phyloP scores from a whole-genome alignment of 73 alveolate species.

The Symbiodinium pilosum region DNA sequence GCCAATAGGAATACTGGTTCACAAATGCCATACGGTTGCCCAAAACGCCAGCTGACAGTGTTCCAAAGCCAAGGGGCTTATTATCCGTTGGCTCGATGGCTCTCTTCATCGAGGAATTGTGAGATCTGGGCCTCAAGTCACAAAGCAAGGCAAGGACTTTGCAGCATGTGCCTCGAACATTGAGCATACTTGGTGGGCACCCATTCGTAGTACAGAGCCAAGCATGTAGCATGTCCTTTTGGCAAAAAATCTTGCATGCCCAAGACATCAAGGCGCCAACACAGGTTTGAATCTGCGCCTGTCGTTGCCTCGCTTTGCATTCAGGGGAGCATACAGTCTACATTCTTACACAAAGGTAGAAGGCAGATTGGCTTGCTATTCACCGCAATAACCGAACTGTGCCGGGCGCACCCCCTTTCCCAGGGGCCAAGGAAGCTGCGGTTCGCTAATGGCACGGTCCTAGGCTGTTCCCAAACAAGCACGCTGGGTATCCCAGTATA shows the following conservation, averaged over 20 bases:
- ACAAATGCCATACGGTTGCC: no score
- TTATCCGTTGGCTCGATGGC: background rate
- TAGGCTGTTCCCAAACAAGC: background rate
- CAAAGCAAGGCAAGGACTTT: no score
- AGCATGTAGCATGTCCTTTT: no score
- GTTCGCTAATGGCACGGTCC: background rate
- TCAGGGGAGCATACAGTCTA: no score
- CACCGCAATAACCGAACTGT: background rate
- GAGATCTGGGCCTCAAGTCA: background rate
- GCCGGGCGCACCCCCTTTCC: background rate
- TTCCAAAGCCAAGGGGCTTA: background rate
- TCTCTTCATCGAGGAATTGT: background rate
- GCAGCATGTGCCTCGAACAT: background rate
- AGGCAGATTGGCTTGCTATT: background rate
- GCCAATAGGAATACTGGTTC: no score
- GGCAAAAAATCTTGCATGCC: background rate
- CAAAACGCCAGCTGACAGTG: no score
- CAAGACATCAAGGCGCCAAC: background rate
- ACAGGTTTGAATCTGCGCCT: slow-evolving; percentile 63
- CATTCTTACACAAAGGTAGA: no score
- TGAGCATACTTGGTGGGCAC: background rate
- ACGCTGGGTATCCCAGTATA: background rate
- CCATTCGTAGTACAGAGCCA: no score
- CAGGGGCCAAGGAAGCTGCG: slow-evolving; percentile 21
- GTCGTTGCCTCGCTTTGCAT: slow-evolving; percentile 50